Conservation (phyloP, 2,329 filamentous ascomycete species). For the Arthrobotrys megalospora region DNA sequence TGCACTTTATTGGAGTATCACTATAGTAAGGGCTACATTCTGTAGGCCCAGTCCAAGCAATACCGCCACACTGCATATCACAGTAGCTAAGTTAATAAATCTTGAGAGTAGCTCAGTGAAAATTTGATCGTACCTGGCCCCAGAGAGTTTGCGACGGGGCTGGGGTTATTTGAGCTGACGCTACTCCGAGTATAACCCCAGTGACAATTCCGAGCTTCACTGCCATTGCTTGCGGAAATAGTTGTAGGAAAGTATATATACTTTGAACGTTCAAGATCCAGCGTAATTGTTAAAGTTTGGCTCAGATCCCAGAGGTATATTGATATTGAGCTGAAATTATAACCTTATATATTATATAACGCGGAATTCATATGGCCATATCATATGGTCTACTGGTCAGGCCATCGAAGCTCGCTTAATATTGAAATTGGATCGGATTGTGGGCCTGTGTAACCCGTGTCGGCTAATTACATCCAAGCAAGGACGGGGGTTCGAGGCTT, state of each 20-base stretch:
- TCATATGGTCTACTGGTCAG: neutral
- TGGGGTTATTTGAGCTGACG: conserved; percentile 8
- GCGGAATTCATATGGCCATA: no score
- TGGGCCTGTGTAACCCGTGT: conserved; percentile 34
- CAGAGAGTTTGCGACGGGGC: conserved; percentile 5
- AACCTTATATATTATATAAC: neutral
- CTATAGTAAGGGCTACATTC: neutral
- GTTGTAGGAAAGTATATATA: no score
- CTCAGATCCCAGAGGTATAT: no score
- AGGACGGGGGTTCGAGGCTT: neutral
- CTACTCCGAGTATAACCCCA: neutral
- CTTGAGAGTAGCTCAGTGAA: neutral
- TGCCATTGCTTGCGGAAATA: neutral
- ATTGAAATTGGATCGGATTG: conserved; percentile 3
- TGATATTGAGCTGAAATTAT: neutral
- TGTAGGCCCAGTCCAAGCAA: conserved; percentile 14
- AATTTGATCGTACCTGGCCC: neutral
- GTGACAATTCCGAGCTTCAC: neutral
- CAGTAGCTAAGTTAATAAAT: neutral
- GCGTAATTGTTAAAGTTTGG: no score
- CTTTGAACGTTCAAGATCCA: no score
- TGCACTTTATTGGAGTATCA: conserved; percentile 6
- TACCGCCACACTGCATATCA: conserved; percentile 11
- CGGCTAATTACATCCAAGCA: conserved; percentile 7
- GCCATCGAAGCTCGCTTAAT: neutral